Conservation (phyloP, 2,329 filamentous ascomycete species). For the Furcasterigmium sp. region DNA sequence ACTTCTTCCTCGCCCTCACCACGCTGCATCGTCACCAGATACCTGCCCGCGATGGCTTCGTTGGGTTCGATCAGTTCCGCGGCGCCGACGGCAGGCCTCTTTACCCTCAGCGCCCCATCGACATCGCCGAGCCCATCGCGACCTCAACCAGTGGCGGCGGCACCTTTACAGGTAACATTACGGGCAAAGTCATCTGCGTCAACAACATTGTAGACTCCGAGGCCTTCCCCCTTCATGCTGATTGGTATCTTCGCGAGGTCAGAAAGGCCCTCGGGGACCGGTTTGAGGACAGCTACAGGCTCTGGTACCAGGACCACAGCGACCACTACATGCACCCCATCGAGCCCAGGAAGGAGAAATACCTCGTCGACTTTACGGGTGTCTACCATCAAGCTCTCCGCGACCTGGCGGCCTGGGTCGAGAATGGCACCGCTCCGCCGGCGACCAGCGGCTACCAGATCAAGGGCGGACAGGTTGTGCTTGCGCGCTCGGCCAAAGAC, state of each 20-base stretch:
- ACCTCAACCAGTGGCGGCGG: conserved; percentile 2
- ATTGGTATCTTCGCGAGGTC: conserved; percentile 15
- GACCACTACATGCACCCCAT: conserved; percentile 11
- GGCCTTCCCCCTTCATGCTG: conserved; percentile 16
- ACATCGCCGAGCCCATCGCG: not conserved
- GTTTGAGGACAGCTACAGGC: conserved; percentile 12
- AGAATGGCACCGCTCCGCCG: conserved; percentile 8
- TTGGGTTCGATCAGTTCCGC: conserved; percentile 12
- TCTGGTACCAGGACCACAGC: conserved; percentile 14
- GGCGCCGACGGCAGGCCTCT: conserved; percentile 4
- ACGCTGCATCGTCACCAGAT: conserved; percentile 9
- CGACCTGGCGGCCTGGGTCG: conserved; percentile 14
- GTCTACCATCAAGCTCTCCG: conserved; percentile 13
- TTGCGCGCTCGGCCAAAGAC: conserved; percentile 2
- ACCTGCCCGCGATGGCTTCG: not conserved
- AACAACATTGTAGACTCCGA: conserved; percentile 15
- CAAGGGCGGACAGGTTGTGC: conserved; percentile 8
- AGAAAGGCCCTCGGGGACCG: conserved; percentile 4
- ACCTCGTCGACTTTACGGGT: conserved; percentile 10
- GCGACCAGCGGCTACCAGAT: conserved; percentile 6
- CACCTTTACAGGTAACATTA: conserved; percentile 10
- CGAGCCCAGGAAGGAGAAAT: not conserved
- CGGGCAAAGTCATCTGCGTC: conserved; percentile 15
- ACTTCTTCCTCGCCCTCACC: conserved; percentile 5
- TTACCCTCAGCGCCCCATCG: conserved; percentile 8